Percentiles rank a stretch among this genome's conserved stretches.
These are phyloP conservation scores for Tephrocybe rancida DNA, from an alignment of 768 basidiomycete genomes.

Conservation along the genomic window DNA sequence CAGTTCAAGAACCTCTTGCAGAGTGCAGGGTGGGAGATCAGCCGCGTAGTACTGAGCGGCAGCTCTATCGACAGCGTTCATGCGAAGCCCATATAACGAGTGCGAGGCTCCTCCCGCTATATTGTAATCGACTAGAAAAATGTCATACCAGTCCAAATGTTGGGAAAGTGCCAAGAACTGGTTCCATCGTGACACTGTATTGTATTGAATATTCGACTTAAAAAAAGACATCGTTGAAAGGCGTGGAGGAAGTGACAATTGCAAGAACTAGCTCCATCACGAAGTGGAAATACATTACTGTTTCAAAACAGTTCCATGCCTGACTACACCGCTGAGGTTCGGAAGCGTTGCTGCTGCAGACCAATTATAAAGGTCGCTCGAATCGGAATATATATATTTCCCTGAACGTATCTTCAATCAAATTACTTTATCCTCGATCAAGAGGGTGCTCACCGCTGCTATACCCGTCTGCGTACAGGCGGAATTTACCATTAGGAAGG, in stretches of 20 bases:
- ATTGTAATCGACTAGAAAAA: too few species aligned
- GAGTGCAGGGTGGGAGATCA: constrained; percentile 11
- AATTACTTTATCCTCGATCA: not conserved
- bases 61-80: constrained; percentile 13
- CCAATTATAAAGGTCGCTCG: constrained; percentile 34
- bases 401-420: constrained; percentile 13
- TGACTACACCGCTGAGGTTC: constrained; percentile 28
- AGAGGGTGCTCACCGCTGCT: constrained; percentile 21
- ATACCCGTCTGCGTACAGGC: constrained; percentile 35
- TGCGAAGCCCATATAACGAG: constrained; percentile 5
- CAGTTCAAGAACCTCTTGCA: constrained; percentile 11
- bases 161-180: too few species aligned
- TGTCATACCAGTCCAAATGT: too few species aligned
- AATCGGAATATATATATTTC: constrained; percentile 38
- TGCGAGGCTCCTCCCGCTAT: too few species aligned
- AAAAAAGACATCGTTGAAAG: too few species aligned
- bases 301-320: constrained; percentile 35
- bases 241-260: too few species aligned
- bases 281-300: too few species aligned
- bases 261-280: too few species aligned
- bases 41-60: constrained; percentile 7
- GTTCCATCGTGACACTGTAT: too few species aligned
- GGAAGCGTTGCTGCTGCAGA: constrained; percentile 30
- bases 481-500: constrained; percentile 32
- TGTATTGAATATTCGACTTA: too few species aligned